Base-by-base conservation (phyloP, 2,329 filamentous ascomycete genomes). In the Fusarium protoensiforme region DNA sequence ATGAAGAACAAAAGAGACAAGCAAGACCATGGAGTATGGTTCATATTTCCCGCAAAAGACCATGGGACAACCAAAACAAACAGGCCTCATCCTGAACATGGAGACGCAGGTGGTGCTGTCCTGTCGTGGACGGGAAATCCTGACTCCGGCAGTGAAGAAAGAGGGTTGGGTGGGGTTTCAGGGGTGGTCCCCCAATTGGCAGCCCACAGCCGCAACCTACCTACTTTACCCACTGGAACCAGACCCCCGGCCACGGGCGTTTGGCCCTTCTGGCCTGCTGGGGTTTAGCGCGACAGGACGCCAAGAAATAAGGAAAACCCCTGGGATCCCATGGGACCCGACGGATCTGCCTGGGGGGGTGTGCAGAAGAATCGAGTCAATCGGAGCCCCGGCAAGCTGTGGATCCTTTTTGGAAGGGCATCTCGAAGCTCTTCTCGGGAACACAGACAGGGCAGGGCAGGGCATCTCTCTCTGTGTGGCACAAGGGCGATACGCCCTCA, bases 61-160 rank as follows among this genome's bases (percentile, higher is more conserved):
- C 43, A 22, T n/a, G 11, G 31, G 24, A 16, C 22, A 13, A 8
- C 39, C 20, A 27, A 27, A 27, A 36, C 29, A 46, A 67, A 67
- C 71, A 73, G 61, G 69, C 70, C 65, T 67, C 36, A 72, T 72
- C 69, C 69, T 67, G 61, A 66, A 60, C 71, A 51, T 43, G 39
- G 39, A 43, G 39, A 46, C 41, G n/a, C n/a, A n/a, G n/a, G n/a
- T n/a, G n/a, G n/a, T n/a, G n/a, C n/a, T n/a, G n/a, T n/a, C n/a
- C n/a, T n/a, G 43, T 39, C 51, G 24, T 63, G 39, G 27, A 58
- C n/a, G 63, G 68, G 61, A 69, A 61, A 65, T 65, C 57, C 63
- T 65, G 27, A 65, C 63, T 61, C 67, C 70, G 73, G 72, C 64
- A 74, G 64, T 72, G 65, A 38, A 39, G 54, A 57, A 35, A 27